Conservation (phyloP, 352 stramenopile species). For the Discostella stelligera region DNA sequence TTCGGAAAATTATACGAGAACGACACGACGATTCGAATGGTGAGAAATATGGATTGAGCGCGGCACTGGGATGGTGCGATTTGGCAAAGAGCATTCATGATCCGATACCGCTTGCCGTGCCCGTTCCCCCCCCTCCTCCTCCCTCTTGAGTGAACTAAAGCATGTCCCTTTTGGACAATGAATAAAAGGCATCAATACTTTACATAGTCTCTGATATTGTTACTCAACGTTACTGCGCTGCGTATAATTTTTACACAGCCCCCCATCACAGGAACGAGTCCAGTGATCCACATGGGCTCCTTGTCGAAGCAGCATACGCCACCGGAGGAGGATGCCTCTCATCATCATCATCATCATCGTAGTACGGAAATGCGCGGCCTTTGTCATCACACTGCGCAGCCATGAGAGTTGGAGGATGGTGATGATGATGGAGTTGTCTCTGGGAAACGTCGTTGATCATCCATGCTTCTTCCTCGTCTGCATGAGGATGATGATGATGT, state of each 20-base stretch:
- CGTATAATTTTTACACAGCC: no score
- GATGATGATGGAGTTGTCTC: neutral
- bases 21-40: neutral
- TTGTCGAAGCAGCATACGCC: neutral
- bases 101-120: neutral
- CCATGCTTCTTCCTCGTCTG: neutral
- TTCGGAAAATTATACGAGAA: constrained; percentile 1
- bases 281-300: neutral
- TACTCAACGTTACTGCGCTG: no score
- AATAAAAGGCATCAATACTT: no score
- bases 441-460: neutral
- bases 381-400: no score
- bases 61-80: constrained; percentile 38
- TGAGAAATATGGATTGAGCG: constrained; percentile 28
- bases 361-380: no score
- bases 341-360: no score
- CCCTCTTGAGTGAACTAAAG: no score
- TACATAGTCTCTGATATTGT: no score
- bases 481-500: no score
- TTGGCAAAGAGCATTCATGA: constrained; percentile 11
- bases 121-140: neutral
- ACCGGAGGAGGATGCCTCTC: neutral
- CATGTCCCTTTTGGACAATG: no score
- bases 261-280: neutral
- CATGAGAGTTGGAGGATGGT: neutral